These are phyloP conservation scores for Amylocystis lapponica DNA, from an alignment of 768 basidiomycete species.

Conservation along the genomic window DNA sequence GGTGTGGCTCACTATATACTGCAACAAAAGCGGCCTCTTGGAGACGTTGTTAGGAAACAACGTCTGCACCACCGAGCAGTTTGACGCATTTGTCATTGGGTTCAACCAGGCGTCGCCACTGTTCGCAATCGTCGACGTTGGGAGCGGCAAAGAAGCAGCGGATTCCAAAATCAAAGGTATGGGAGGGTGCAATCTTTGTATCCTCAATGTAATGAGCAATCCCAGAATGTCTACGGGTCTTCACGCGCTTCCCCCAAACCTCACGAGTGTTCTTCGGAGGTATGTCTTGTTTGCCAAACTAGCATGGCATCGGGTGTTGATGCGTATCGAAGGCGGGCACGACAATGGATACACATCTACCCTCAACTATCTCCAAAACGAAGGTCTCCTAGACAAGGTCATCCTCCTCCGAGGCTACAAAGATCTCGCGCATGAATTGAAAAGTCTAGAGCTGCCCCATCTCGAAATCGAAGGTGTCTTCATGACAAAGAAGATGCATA, in stretches of 20 bases:
- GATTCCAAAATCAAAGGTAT: slow-evolving; percentile 37
- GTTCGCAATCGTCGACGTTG: slow-evolving; percentile 38
- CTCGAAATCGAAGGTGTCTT: slow-evolving; percentile 33
- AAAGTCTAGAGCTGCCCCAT: slow-evolving; percentile 24
- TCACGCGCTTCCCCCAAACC: slow-evolving; percentile 42
- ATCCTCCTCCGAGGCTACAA: slow-evolving; percentile 34
- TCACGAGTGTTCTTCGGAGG: slow-evolving; percentile 35
- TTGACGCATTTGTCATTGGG: slow-evolving; percentile 30
- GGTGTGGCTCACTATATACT: slow-evolving; percentile 33
- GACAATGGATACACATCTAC: slow-evolving; percentile 38
- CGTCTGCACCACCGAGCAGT: slow-evolving; percentile 29
- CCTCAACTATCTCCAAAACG: slow-evolving; percentile 32
- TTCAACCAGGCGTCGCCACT: slow-evolving; percentile 36
- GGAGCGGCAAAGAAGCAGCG: slow-evolving; percentile 37
- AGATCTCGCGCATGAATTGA: slow-evolving; percentile 30
- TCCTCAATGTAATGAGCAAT: background rate
- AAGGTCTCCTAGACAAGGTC: slow-evolving; percentile 33
- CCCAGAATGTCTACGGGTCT: slow-evolving; percentile 48
- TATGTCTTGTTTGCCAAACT: background rate
- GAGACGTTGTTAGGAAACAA: slow-evolving; percentile 25
- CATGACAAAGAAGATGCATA: slow-evolving; percentile 26
- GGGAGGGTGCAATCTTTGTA: background rate
- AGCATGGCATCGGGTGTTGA: background rate
- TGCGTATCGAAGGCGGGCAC: slow-evolving; percentile 23
- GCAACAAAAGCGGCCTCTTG: slow-evolving; percentile 30